Base-by-base conservation (phyloP, 306 rosid species). In the Cyclanthera cordifolia region DNA sequence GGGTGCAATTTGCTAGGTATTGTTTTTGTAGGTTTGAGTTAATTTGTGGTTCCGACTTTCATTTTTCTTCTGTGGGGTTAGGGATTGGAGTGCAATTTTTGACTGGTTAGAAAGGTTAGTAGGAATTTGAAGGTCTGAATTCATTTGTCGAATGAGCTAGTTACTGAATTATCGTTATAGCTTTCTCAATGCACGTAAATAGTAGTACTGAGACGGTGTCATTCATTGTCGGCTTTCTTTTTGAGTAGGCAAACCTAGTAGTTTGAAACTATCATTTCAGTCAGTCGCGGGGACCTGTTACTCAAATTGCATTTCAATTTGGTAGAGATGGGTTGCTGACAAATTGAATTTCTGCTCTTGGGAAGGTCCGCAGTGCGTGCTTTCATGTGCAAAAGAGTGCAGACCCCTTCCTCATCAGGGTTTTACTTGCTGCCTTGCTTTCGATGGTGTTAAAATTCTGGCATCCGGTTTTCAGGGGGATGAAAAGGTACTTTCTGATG, bases 371-470 rank as follows among this genome's bases (percentile, higher is more conserved):
- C 93, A 84, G 67, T 93, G 96, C 50, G 90, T 87, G 74, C 87
- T 89, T 78, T 77, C 89, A 21, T 89, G 95, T 72, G 90, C 91
- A 21, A 86, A 78, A 64, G 93, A 82, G 78, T 69, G 73, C 34
- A 85, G 82, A 72, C 69, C 88, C 39, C 78, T 93, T 41, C 96
- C 98, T 63, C 84, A 82, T 78, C 88, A 80, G 78, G 84, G 83
- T 13, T 93, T 81, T 80, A 83, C 94, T 73, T 93, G 98, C 77
- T 93, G 96, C 88, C 86, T 89, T 74, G 88, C 96, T 25, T 81
- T 93, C 96, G 96, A 87, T 57, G 95, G 94, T 75, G 90, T 89
- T 72, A 93, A 86, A 80, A 79, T 93, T 24, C 93, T 93, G 56
- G 94, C 95, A 28, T 93, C 98, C 39, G 98, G 98, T 72, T 93